phyloP scores from a whole-genome alignment of 129 eudicot genomes.

The Silybum marianum region DNA sequence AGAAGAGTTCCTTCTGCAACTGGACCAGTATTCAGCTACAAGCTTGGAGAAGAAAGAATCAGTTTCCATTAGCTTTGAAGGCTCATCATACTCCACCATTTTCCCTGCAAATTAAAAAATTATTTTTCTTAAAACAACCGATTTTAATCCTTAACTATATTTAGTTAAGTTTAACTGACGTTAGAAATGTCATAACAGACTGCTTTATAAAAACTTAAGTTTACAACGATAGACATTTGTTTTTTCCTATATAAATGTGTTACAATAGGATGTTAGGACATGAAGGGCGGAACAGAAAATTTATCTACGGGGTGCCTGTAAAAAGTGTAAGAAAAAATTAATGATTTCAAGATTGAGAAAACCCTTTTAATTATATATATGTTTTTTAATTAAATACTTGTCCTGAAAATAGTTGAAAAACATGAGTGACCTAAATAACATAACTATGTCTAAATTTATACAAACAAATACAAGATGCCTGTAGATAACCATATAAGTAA shows the following conservation, averaged over 20 bases:
- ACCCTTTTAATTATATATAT: too few relatives aligned
- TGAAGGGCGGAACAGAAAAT: too few relatives aligned
- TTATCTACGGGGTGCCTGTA: too few relatives aligned
- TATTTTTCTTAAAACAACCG: neutral
- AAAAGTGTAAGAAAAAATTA: too few relatives aligned
- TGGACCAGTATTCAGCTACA: slow-evolving; percentile 88
- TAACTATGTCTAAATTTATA: too few relatives aligned
- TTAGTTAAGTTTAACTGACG: too few relatives aligned
- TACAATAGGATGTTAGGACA: neutral
- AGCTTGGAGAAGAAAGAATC: slow-evolving; percentile 71
- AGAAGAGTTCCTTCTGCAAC: slow-evolving; percentile 51
- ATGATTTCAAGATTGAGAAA: too few relatives aligned
- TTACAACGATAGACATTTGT: neutral
- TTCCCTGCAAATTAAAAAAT: slow-evolving; percentile 46
- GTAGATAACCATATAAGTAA: too few relatives aligned
- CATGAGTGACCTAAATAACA: neutral
- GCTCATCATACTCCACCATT: slow-evolving; percentile 78
- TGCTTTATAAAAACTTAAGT: neutral
- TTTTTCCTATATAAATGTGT: neutral
- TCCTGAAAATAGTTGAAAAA: neutral
- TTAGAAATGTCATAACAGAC: too few relatives aligned
- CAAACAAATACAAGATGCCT: too few relatives aligned
- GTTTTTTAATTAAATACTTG: too few relatives aligned
- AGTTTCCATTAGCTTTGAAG: slow-evolving; percentile 64
- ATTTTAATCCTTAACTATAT: too few relatives aligned